Percentiles rank a stretch among this genome's conserved stretches.
Conservation (phyloP, 441 rosid genomes). For the Breynia disticha region DNA sequence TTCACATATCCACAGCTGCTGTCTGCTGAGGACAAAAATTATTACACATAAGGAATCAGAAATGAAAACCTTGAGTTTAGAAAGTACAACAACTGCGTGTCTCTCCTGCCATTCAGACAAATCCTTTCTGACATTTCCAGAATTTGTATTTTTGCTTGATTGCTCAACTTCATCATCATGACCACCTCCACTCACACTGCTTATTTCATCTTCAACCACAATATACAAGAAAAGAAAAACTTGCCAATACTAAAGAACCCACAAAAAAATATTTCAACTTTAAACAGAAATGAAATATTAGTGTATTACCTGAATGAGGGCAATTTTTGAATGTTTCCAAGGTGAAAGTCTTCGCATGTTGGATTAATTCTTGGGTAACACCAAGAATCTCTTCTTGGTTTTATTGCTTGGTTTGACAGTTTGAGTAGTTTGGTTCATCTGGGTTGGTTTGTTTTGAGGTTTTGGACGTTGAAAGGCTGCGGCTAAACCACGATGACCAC, state of each 20-base stretch:
- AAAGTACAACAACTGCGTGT: conserved; percentile 60
- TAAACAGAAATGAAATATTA: not conserved
- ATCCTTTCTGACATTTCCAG: conserved; percentile 37
- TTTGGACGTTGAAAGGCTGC: conserved; percentile 28
- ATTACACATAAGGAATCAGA: not conserved
- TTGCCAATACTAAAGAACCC: not conserved
- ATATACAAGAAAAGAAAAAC: conserved; percentile 10
- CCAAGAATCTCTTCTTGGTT: conserved; percentile 33
- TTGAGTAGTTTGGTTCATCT: conserved; percentile 14
- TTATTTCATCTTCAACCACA: conserved; percentile 37
- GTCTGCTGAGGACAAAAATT: too few species aligned
- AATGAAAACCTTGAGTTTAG: conserved; percentile 50
- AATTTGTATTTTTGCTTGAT: conserved; percentile 17
- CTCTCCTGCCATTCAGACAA: conserved; percentile 84
- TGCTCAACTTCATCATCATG: conserved; percentile 21
- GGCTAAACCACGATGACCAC: conserved; percentile 57
- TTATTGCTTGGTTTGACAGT: not conserved
- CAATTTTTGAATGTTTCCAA: conserved; percentile 66
- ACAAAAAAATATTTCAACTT: too few species aligned
- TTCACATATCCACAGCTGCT: too few species aligned
- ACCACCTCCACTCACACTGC: conserved; percentile 16
- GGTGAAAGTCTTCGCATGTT: conserved; percentile 52
- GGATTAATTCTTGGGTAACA: conserved; percentile 51
- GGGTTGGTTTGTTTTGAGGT: conserved; percentile 9
- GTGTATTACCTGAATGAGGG: conserved; percentile 40